Evolutionary conservation across 2,329 filamentous ascomycete species (phyloP).

Genomic region (Botrytis sinoallii): DNA sequence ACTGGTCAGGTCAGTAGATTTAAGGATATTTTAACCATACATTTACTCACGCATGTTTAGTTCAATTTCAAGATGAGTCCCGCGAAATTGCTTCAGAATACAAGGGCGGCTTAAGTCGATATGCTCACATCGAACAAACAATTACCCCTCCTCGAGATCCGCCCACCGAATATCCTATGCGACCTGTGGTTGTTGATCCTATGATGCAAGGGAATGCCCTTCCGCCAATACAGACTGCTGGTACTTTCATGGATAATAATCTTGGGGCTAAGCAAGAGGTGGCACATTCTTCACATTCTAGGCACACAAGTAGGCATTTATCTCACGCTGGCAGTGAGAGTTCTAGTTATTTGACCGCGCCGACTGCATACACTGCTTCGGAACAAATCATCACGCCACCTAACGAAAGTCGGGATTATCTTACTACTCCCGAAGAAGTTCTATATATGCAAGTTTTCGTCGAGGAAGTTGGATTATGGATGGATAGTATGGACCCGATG

Average conservation of each 20-base stretch:
- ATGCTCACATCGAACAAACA: constrained; percentile 54
- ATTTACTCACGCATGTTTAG: constrained; percentile 37
- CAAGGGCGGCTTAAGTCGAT: constrained; percentile 70
- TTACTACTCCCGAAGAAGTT: constrained; percentile 74
- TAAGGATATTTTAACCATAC: neutral
- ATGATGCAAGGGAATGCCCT: constrained; percentile 30
- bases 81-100: constrained; percentile 89
- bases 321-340: constrained; percentile 36
- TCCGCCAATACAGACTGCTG: constrained; percentile 34
- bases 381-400: constrained; percentile 40
- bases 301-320: constrained; percentile 35
- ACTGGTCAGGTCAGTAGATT: constrained; percentile 56
- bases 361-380: constrained; percentile 38
- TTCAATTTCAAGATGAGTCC: constrained; percentile 86
- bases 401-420: constrained; percentile 54
- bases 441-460: constrained; percentile 91
- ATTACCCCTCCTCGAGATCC: constrained; percentile 35
- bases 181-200: constrained; percentile 24
- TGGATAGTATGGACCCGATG: constrained; percentile 83
- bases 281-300: constrained; percentile 25
- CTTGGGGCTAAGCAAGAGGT: constrained; percentile 31
- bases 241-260: constrained; percentile 30
- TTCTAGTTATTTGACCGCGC: constrained; percentile 40
- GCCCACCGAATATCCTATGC: constrained; percentile 30
- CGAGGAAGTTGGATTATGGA: constrained; percentile 87